Conservation (phyloP, 2,329 filamentous ascomycete species). For the Apiospora saccharicola region DNA sequence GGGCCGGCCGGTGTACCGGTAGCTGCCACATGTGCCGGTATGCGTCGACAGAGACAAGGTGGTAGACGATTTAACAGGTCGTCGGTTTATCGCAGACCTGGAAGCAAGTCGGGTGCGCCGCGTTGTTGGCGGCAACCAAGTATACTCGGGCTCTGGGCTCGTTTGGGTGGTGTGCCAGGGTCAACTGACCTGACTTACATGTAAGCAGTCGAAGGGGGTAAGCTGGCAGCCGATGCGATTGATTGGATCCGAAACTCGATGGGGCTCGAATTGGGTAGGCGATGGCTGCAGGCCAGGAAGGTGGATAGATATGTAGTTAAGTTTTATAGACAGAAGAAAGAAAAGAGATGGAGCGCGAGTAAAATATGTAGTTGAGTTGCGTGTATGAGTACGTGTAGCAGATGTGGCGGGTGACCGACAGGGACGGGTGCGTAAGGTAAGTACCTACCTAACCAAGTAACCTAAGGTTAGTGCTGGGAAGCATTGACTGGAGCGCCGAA, state of each 20-base stretch:
- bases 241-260: not conserved
- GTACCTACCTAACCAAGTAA: not conserved
- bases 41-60: not conserved
- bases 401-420: not conserved
- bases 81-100: not conserved
- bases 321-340: not conserved
- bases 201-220: too few species aligned
- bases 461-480: not conserved
- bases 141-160: not conserved
- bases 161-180: not conserved
- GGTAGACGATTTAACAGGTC: not conserved
- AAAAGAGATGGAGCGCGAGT: not conserved
- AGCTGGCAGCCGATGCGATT: not conserved
- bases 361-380: not conserved
- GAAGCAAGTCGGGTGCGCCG: not conserved
- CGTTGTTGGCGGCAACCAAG: not conserved
- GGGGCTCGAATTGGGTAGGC: not conserved
- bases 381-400: not conserved
- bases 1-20: not conserved
- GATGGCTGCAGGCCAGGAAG: not conserved
- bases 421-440: not conserved
- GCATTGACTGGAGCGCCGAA: too few species aligned
- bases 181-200: not conserved
- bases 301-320: not conserved
- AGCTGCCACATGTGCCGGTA: not conserved